Evolutionary conservation across 139 green algal species (phyloP), one percentile per base, ranked within the genome.

Genomic region (Chlorella sp.): DNA sequence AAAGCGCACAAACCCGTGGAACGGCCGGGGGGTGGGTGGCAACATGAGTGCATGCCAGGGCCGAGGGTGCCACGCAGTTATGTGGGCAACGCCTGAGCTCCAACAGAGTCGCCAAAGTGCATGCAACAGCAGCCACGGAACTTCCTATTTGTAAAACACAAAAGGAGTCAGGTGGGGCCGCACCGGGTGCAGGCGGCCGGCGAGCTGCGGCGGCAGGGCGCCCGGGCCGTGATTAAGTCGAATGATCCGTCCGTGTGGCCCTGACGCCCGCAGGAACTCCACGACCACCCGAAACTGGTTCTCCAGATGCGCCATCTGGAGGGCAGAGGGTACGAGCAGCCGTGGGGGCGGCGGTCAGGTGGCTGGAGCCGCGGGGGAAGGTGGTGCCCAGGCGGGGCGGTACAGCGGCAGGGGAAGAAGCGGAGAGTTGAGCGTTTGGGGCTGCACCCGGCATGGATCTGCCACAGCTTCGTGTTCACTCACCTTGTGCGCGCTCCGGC

Each of bases 261-360:
- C 57, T 34, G 69, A 92, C n/a, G 86, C 75, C 34, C 86, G 83
- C 40, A 85, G 39, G 71, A 94, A 94, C 75, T 94, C 92, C 4
- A 94, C 85, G 7, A 86, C 66, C 0, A 94, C 92, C 32, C 92
- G 90, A 15, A 71, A 76, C 42, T 81, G 82, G 2, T 53, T 93
- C 85, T 94, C 88, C 71, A 82, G 64, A 76, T 86, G 92, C 11
- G 90, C 71, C 71, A 88, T 81, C 36, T 22, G 66, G 18, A 28
- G 81, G 9, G 24, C 11, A 57, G 48, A 57, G 48, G 9, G 9
- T 5, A 9, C 9, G 48, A 57, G 48, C 48, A 57, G 48, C 48
- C 48, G 48, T 9, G 48, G 48, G 48, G 42, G 48, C 28, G 22
- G 78, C 18, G 36, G 78, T 37, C 11, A 21, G 24, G 78, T 24